phyloP scores from a whole-genome alignment of 2,329 filamentous ascomycete genomes.

The Aspergillus fumigatus region DNA sequence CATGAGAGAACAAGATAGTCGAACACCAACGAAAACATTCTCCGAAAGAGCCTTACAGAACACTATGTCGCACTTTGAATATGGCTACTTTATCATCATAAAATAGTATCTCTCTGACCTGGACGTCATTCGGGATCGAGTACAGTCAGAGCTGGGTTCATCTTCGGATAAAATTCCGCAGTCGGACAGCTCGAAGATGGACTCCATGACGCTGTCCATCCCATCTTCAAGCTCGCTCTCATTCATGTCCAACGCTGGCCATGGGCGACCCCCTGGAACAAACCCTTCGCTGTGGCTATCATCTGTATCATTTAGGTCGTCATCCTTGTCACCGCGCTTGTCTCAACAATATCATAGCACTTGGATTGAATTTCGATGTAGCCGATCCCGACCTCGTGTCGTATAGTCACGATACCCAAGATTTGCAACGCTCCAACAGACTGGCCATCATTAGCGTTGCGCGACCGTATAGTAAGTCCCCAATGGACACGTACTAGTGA shows the following conservation, averaged over 20 bases:
- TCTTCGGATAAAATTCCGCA: slow-evolving; percentile 34
- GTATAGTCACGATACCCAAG: slow-evolving; percentile 70
- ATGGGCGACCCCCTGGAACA: slow-evolving; percentile 42
- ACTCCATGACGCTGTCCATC: slow-evolving; percentile 21
- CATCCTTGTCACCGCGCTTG: slow-evolving; percentile 33
- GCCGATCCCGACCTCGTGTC: slow-evolving; percentile 70
- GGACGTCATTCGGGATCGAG: slow-evolving; percentile 44
- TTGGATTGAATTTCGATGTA: slow-evolving; percentile 73
- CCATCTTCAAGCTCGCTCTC: slow-evolving; percentile 43
- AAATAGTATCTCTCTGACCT: slow-evolving; percentile 74
- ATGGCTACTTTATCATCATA: slow-evolving; percentile 80
- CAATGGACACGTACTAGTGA: too few relatives aligned
- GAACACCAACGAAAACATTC: neutral
- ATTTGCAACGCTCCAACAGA: slow-evolving; percentile 52
- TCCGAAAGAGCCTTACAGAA: slow-evolving; percentile 27
- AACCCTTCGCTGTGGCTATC: slow-evolving; percentile 46
- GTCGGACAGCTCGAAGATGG: slow-evolving; percentile 20
- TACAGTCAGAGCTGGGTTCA: slow-evolving; percentile 38
- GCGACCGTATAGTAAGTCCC: too few relatives aligned
- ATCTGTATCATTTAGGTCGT: slow-evolving; percentile 34
- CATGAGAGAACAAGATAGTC: neutral
- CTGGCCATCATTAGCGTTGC: too few relatives aligned
- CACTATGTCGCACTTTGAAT: slow-evolving; percentile 70
- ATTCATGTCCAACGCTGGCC: slow-evolving; percentile 39
- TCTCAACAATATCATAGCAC: slow-evolving; percentile 77